These are phyloP conservation scores for Poterioochromonas sp. DNA, from an alignment of 352 stramenopile species.

Conservation along the genomic window DNA sequence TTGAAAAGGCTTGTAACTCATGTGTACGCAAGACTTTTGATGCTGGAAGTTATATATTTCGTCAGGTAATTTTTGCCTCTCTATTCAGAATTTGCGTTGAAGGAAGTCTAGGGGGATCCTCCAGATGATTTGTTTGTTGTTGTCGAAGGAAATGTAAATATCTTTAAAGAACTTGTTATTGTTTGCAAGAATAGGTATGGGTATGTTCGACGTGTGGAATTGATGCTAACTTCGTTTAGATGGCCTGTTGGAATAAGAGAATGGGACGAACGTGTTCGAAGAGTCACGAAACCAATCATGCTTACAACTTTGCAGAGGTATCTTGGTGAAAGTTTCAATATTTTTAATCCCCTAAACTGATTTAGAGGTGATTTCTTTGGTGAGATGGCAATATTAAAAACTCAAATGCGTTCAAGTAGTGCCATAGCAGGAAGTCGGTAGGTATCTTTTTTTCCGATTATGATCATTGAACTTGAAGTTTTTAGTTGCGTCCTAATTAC, in stretches of 20 bases:
- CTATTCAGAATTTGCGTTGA: too few species aligned
- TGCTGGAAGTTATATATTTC: conserved; percentile 14
- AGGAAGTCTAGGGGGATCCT: neutral
- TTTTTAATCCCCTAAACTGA: neutral
- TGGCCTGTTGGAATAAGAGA: conserved; percentile 12
- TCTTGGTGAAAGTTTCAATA: neutral
- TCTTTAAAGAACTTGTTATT: conserved; percentile 27
- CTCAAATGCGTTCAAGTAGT: neutral
- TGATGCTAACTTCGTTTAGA: neutral
- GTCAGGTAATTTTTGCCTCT: too few species aligned
- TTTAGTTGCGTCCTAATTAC: neutral
- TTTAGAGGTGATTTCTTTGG: conserved; percentile 15
- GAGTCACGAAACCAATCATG: neutral
- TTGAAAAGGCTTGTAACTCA: conserved; percentile 48
- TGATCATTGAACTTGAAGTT: neutral
- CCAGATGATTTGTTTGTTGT: conserved; percentile 11
- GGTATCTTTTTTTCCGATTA: neutral
- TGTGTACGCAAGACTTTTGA: neutral
- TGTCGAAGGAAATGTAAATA: neutral
- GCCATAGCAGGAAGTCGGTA: neutral
- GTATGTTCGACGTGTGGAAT: neutral
- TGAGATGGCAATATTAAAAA: conserved; percentile 20
- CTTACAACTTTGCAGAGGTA: neutral
- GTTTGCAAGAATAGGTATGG: conserved; percentile 20
- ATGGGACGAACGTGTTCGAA: conserved; percentile 12